Base-by-base conservation (phyloP, 768 basidiomycete genomes). In the Gloeophyllum trabeum region DNA sequence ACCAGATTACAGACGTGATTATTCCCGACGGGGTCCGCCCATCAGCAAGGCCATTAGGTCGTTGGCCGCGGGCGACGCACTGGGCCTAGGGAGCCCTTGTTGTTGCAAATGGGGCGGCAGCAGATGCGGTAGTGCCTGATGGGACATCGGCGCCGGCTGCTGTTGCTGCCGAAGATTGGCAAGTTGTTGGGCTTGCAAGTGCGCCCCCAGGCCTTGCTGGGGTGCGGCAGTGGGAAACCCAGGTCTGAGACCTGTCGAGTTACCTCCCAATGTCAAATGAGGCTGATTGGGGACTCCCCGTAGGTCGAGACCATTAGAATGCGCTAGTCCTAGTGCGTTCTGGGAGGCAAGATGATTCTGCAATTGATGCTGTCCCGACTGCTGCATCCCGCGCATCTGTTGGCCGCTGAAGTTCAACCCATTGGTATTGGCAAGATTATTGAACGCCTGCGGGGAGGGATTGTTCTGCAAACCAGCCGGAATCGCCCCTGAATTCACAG, bases 41-140 rank as follows among this genome's bases (percentile, higher is more conserved):
- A 90, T 79, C 47, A 90, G 71, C 45, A 90, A 69, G 35, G 86
- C 77, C 79, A 90, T 88, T 50, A 90, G 62, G 55, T 90, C 86
- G 47, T 82, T 79, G 35, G 76, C 63, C 20, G 7, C 10, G 24
- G 75, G 72, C 51, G 76, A 77, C 46, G 64, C 75, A 54, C 63
- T 71, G 18, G 65, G 59, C 14, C 62, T 62, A 16, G 65, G 61
- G 39, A 67, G 64, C 22, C 67, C 68, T 61, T 76, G 79, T 51
- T 75, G 79, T 50, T 76, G 81, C 41, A 79, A 64, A 47, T 82
- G 78, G 41, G 73, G 71, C 12, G 70, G 69, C 35, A 70, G 51
- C 41, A 73, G 75, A 45, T 74, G 73, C 43, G 68, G 73, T 40
- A 63, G 69, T 20, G 55, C 62, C 45, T 54, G 63, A 46, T 72